Evolutionary conservation across 1,139 yeast genomes (phyloP).

Genomic region (Pichia kudriavzevii): DNA sequence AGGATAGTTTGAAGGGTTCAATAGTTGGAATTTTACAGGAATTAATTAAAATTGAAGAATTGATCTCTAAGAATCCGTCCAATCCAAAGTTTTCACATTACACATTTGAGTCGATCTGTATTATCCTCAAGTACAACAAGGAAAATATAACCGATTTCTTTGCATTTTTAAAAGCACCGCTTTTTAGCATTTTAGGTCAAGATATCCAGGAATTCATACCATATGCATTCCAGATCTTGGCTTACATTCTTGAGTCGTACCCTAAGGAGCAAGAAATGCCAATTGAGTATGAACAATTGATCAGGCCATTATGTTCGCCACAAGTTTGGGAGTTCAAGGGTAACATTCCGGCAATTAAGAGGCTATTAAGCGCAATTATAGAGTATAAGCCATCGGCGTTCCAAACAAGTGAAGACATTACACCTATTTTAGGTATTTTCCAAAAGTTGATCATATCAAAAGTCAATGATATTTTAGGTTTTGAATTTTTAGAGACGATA

Average conservation of each 20-base stretch:
- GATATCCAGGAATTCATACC: constrained; percentile 95
- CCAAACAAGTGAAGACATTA: constrained; percentile 37
- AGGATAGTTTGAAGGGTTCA: constrained; percentile 45
- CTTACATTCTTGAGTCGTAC: constrained; percentile 63
- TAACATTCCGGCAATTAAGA: constrained; percentile 85
- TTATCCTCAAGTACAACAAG: constrained; percentile 51
- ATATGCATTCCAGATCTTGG: constrained; percentile 80
- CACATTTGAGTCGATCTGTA: constrained; percentile 81
- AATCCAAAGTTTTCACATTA: constrained; percentile 92
- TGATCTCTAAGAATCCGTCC: constrained; percentile 83
- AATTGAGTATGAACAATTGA: constrained; percentile 52
- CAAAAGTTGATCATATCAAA: constrained; percentile 87
- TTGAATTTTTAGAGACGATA: constrained; percentile 72
- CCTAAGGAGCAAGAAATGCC: constrained; percentile 51
- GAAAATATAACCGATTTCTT: constrained; percentile 38
- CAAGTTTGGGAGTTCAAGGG: constrained; percentile 89
- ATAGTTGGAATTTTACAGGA: constrained; percentile 51
- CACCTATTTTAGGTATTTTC: constrained; percentile 91
- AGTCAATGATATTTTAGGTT: constrained; percentile 71
- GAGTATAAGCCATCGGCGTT: constrained; percentile 52
- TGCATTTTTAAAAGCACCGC: constrained; percentile 54
- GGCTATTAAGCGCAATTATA: constrained; percentile 68
- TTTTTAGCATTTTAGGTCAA: constrained; percentile 60
- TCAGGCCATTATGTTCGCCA: constrained; percentile 82
- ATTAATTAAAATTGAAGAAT: constrained; percentile 57